A percentile compares a stretch with the other conserved stretches of the same genome.
These are phyloP conservation scores for Podila epicladia DNA, from an alignment of 192 early-diverging fungal genomes.

Conservation along the genomic window DNA sequence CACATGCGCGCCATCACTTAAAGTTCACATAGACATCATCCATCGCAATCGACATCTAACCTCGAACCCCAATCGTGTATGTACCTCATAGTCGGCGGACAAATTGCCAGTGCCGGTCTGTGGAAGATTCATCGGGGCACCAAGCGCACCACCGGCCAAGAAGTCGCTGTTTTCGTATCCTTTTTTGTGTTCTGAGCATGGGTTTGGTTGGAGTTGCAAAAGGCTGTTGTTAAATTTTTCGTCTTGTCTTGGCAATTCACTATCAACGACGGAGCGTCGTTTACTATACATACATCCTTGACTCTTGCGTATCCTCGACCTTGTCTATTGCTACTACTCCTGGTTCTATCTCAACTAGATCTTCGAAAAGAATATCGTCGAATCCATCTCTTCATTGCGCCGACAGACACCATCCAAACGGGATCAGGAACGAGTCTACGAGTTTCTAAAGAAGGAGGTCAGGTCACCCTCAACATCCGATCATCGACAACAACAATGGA, in stretches of 20 bases:
- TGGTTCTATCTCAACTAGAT: slow-evolving; percentile 50
- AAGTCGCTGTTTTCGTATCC: slow-evolving; percentile 76
- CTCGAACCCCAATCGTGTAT: neutral
- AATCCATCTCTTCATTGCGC: slow-evolving; percentile 58
- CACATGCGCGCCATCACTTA: neutral
- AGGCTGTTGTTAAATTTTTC: neutral
- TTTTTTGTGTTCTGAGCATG: slow-evolving; percentile 10
- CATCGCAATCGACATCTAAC: neutral
- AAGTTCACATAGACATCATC: neutral
- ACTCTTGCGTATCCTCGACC: slow-evolving; percentile 5
- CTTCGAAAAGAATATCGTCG: slow-evolving; percentile 79
- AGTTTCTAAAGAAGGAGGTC: slow-evolving; percentile 71
- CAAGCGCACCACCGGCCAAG: slow-evolving; percentile 64
- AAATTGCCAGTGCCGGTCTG: slow-evolving; percentile 69
- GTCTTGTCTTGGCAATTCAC: neutral
- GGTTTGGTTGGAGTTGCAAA: neutral
- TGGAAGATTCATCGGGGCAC: slow-evolving; percentile 76
- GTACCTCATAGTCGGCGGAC: slow-evolving; percentile 55
- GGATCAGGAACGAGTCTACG: slow-evolving; percentile 59
- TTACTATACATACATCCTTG: slow-evolving; percentile 18
- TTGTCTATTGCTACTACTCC: neutral
- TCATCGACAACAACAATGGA: neutral
- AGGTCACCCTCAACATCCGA: neutral
- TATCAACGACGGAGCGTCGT: neutral
- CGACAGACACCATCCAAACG: slow-evolving; percentile 55